Evolutionary conservation across 345 rosid species (phyloP).

Genomic region (Dimocarpus longan): DNA sequence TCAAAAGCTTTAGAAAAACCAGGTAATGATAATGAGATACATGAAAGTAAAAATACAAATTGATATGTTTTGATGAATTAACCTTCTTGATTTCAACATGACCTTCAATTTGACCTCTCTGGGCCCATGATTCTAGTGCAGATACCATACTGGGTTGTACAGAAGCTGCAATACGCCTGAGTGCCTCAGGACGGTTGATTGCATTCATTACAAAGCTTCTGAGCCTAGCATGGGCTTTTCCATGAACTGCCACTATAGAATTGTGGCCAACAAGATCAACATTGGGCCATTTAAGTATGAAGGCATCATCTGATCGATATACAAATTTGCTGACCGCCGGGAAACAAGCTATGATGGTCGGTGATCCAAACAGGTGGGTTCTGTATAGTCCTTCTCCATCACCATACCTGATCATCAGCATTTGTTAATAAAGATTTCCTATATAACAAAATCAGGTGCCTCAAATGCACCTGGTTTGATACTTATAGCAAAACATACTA

Average conservation of each 20-base stretch:
- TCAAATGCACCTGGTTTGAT: too few species aligned
- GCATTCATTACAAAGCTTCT: constrained; percentile 27
- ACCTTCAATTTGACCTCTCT: constrained; percentile 25
- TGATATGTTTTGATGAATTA: too few species aligned
- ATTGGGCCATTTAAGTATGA: constrained; percentile 39
- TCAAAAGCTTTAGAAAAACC: too few species aligned
- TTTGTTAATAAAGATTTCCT: too few species aligned
- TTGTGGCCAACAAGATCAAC: constrained; percentile 21
- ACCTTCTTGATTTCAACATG: constrained; percentile 33
- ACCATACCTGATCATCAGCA: constrained; percentile 31
- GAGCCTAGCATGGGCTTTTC: constrained; percentile 37
- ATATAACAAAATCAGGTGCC: too few species aligned
- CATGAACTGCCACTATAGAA: constrained; percentile 29
- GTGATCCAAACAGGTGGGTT: constrained; percentile 39
- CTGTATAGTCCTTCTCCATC: constrained; percentile 46
- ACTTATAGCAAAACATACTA: too few species aligned
- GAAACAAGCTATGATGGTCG: constrained; percentile 39
- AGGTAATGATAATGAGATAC: too few species aligned
- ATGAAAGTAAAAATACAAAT: too few species aligned
- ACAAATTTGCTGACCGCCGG: constrained; percentile 37
- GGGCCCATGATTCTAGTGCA: constrained; percentile 41
- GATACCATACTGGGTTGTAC: constrained; percentile 34
- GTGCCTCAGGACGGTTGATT: constrained; percentile 37
- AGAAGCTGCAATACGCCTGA: constrained; percentile 28
- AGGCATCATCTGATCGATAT: constrained; percentile 25